Conservation (phyloP, 345 rosid species). For the Kandelia obovata region DNA sequence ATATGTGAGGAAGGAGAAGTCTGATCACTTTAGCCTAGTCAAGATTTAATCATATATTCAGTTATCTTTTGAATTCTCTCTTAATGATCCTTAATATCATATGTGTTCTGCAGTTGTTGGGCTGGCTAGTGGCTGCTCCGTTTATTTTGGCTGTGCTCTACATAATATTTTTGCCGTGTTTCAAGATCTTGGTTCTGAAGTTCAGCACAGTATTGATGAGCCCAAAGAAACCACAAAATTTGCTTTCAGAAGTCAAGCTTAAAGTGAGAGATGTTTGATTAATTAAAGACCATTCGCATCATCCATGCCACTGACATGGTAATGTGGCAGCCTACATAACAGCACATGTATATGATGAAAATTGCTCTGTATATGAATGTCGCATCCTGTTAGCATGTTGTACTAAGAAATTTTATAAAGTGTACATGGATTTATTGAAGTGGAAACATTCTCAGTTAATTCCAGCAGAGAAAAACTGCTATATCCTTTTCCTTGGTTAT, state of each 20-base stretch:
- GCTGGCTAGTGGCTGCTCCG: slow-evolving; percentile 69
- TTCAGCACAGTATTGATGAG: slow-evolving; percentile 40
- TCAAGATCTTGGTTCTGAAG: slow-evolving; percentile 54
- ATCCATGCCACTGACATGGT: slow-evolving; percentile 4
- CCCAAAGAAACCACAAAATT: slow-evolving; percentile 36
- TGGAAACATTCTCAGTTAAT: no score
- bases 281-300: background rate
- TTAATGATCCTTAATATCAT: background rate
- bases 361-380: slow-evolving; percentile 1
- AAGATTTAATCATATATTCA: background rate
- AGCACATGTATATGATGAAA: slow-evolving; percentile 18
- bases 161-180: slow-evolving; percentile 46
- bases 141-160: slow-evolving; percentile 43
- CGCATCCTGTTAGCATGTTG: background rate
- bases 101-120: slow-evolving; percentile 52
- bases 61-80: background rate
- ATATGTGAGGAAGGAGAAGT: background rate
- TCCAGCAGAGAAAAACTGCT: no score
- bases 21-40: background rate
- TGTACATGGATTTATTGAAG: no score
- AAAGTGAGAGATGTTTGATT: slow-evolving; percentile 64
- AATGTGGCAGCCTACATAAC: background rate
- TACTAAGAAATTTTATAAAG: no score
- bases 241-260: slow-evolving; percentile 36
- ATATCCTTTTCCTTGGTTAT: no score